Evolutionary conservation across 208 protist genomes (phyloP).

Genomic region (Trypanosoma avium): DNA sequence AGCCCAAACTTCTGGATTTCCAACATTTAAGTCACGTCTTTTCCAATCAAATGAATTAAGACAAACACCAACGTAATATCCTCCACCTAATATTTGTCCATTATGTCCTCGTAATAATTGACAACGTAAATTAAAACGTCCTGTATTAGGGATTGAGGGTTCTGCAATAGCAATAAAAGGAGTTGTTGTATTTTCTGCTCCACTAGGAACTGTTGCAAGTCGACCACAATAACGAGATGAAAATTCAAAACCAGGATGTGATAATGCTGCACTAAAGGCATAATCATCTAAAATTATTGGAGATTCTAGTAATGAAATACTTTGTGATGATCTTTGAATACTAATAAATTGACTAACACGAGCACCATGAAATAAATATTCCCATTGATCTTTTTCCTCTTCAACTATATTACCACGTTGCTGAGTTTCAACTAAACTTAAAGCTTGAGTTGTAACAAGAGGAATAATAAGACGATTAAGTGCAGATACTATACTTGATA

Average conservation of each 20-base stretch:
- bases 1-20: conserved; percentile 80
- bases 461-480: conserved; percentile 56
- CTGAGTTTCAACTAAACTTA: conserved; percentile 58
- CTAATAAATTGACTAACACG: conserved; percentile 59
- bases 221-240: conserved; percentile 73
- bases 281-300: conserved; percentile 56
- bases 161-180: conserved; percentile 90
- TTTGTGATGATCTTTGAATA: conserved; percentile 42
- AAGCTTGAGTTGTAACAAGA: conserved; percentile 72
- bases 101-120: conserved; percentile 81
- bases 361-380: conserved; percentile 75
- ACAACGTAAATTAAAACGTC: conserved; percentile 72
- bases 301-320: conserved; percentile 31
- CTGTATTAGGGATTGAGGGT: conserved; percentile 53
- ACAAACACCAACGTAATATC: conserved; percentile 90
- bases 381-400: conserved; percentile 81
- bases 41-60: conserved; percentile 64
- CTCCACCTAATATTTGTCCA: conserved; percentile 88
- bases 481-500: conserved; percentile 65
- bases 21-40: conserved; percentile 63
- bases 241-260: conserved; percentile 71
- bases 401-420: conserved; percentile 60
- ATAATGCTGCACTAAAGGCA: conserved; percentile 70
- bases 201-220: conserved; percentile 73
- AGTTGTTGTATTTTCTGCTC: conserved; percentile 49